Evolutionary conservation across 257 asterid species (phyloP).

Genomic region (Solanum tarijense): DNA sequence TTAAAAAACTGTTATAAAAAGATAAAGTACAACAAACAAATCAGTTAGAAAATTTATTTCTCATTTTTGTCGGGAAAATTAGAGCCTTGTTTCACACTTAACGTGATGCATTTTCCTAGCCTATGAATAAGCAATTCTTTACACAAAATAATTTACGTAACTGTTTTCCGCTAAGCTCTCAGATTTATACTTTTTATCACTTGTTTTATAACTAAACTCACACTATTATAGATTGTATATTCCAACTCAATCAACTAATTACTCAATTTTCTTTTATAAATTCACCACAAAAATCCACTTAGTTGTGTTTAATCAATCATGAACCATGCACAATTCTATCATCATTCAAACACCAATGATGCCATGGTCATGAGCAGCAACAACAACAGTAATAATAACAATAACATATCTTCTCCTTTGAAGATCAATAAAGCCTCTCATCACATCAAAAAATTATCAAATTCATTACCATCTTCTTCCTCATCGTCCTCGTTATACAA

Average conservation of each 20-base stretch:
- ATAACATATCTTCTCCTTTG: slow-evolving; percentile 7
- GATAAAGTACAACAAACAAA: not conserved
- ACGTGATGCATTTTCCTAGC: not conserved
- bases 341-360: not conserved
- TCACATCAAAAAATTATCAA: slow-evolving; percentile 8
- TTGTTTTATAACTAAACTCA: not conserved
- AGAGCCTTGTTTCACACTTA: not conserved
- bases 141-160: not conserved
- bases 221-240: not conserved
- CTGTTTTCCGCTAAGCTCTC: not conserved
- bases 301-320: not conserved
- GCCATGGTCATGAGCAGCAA: not conserved
- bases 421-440: slow-evolving; percentile 15
- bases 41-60: not conserved
- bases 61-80: not conserved
- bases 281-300: not conserved
- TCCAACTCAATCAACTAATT: not conserved
- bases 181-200: not conserved
- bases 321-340: not conserved
- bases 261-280: not conserved
- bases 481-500: not conserved
- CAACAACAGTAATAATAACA: not conserved
- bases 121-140: not conserved
- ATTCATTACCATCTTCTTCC: not conserved
- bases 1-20: not conserved